phyloP scores from a whole-genome alignment of 441 rosid species.

The Adansonia grandidieri region DNA sequence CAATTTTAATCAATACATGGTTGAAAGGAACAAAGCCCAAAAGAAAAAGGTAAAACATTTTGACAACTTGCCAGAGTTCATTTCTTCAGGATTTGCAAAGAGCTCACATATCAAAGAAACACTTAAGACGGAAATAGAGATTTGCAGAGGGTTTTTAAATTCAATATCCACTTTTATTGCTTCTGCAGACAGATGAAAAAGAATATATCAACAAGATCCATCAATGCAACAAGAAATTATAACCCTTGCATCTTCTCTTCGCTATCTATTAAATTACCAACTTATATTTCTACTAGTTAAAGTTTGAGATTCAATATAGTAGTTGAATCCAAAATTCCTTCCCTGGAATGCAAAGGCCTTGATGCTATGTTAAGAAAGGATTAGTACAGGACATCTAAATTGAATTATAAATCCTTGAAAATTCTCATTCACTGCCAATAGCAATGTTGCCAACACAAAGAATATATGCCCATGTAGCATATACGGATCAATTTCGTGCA shows the following conservation, averaged over 20 bases:
- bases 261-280: neutral
- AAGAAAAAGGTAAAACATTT: conserved; percentile 23
- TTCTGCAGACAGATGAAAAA: conserved; percentile 53
- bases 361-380: neutral
- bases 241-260: conserved; percentile 15
- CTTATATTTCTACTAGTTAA: conserved; percentile 10
- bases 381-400: neutral
- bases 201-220: neutral
- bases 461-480: neutral
- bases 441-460: conserved; percentile 10
- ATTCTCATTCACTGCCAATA: conserved; percentile 4
- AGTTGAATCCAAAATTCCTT: neutral
- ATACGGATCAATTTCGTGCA: neutral
- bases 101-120: conserved; percentile 87
- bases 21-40: conserved; percentile 8
- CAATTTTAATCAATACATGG: conserved; percentile 17
- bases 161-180: conserved; percentile 73
- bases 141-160: conserved; percentile 82
- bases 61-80: conserved; percentile 57
- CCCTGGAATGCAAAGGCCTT: conserved; percentile 3
- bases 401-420: neutral
- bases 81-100: conserved; percentile 62
- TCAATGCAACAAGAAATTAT: conserved; percentile 2
- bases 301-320: conserved; percentile 13
- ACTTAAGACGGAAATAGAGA: conserved; percentile 67